A percentile compares a stretch with the other conserved stretches of the same genome.
Evolutionary conservation across 176 grass and related monocot genomes (phyloP).

Genomic region (Calamus simplicifolius): DNA sequence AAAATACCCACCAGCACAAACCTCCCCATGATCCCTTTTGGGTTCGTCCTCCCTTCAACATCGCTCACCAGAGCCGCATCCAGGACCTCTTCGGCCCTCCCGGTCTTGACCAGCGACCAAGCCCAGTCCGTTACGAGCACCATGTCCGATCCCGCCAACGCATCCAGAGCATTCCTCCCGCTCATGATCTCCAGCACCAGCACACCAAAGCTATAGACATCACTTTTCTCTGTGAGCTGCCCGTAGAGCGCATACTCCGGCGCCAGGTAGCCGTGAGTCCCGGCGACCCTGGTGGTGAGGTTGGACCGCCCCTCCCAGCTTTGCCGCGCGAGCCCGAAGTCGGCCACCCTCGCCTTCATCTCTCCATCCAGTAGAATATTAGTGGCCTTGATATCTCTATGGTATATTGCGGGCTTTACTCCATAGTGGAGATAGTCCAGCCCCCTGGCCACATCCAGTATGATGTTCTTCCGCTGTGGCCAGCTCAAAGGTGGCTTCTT

Average conservation of each 20-base stretch:
- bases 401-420: constrained; percentile 83
- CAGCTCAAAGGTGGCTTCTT: constrained; percentile 28
- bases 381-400: constrained; percentile 88
- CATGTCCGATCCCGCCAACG: constrained; percentile 40
- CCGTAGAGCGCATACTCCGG: constrained; percentile 95
- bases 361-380: constrained; percentile 79
- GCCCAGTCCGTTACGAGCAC: constrained; percentile 92
- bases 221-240: constrained; percentile 90
- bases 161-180: constrained; percentile 62
- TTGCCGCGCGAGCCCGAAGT: constrained; percentile 75
- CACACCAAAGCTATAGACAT: constrained; percentile 97
- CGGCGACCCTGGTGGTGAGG: constrained; percentile 85
- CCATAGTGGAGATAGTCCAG: constrained; percentile 87
- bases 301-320: constrained; percentile 89
- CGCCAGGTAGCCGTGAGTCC: constrained; percentile 92
- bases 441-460: constrained; percentile 76
- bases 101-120: constrained; percentile 60
- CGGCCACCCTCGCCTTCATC: constrained; percentile 66
- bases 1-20: constrained; percentile 76
- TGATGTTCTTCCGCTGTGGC: constrained; percentile 44
- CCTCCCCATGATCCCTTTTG: constrained; percentile 60
- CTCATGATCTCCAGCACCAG: constrained; percentile 71
- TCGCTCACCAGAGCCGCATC: constrained; percentile 19
- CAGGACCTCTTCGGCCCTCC: constrained; percentile 39
- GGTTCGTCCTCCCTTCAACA: background rate